A percentile compares a stretch with the other conserved stretches of the same genome.
phyloP scores from a whole-genome alignment of 148 eudicot species.

The Rhododendron molle region DNA sequence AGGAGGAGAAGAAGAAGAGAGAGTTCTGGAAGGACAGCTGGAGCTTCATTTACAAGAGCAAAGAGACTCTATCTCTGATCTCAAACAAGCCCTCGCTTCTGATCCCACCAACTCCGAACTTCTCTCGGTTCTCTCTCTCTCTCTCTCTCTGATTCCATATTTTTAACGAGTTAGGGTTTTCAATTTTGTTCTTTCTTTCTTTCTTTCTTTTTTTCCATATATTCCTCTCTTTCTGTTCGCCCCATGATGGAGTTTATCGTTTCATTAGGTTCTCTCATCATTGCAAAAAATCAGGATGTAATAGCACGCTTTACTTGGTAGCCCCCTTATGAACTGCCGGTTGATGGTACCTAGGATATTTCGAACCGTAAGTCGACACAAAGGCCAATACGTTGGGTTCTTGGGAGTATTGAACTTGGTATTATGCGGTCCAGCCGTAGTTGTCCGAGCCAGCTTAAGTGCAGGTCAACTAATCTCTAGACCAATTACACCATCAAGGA shows the following conservation, averaged over 20 bases:
- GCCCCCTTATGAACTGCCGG: not conserved
- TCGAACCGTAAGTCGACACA: not conserved
- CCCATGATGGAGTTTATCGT: no score
- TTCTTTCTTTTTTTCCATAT: not conserved
- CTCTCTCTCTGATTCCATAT: not conserved
- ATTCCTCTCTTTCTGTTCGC: not conserved
- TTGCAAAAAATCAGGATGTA: not conserved
- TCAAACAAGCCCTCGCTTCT: slow-evolving; percentile 50
- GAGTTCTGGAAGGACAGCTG: slow-evolving; percentile 58
- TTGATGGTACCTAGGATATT: not conserved
- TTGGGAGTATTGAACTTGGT: not conserved
- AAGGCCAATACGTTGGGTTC: not conserved
- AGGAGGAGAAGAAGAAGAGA: slow-evolving; percentile 32
- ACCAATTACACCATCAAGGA: no score
- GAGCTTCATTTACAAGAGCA: slow-evolving; percentile 74
- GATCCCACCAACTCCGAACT: slow-evolving; percentile 67
- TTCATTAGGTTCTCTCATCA: not conserved
- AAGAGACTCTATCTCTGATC: slow-evolving; percentile 49
- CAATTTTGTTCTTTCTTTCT: not conserved
- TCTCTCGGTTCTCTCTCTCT: slow-evolving; percentile 36
- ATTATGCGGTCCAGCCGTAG: not conserved
- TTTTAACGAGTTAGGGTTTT: not conserved
- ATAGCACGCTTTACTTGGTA: not conserved
- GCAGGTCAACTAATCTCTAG: no score
- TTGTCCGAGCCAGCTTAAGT: no score